A percentile compares a stretch with the other conserved stretches of the same genome.
These are phyloP conservation scores for Penstemon barbatus DNA, from an alignment of 257 asterid genomes.

Conservation along the genomic window DNA sequence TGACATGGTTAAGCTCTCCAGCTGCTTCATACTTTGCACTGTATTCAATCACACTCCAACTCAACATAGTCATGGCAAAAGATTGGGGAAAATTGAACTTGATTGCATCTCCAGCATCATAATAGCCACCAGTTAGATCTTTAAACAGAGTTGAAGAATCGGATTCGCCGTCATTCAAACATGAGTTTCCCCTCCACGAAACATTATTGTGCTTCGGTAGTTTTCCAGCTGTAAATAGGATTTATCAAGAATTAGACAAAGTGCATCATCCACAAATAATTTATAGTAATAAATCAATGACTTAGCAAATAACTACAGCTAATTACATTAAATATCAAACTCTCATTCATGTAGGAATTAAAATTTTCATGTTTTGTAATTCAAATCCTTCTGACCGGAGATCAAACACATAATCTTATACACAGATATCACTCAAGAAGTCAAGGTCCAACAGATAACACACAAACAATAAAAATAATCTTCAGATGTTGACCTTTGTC, in stretches of 20 bases:
- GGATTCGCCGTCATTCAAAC: constrained; percentile 69
- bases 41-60: constrained; percentile 98
- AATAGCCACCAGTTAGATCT: constrained; percentile 82
- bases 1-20: constrained; percentile 88
- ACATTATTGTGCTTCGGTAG: constrained; percentile 90
- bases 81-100: constrained; percentile 86
- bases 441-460: too few relatives aligned
- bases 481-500: background rate
- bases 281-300: background rate
- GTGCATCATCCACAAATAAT: background rate
- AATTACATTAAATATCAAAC: background rate
- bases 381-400: background rate
- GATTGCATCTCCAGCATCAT: constrained; percentile 97
- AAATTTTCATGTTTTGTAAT: background rate
- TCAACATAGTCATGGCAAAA: constrained; percentile 93
- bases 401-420: background rate
- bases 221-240: constrained; percentile 70
- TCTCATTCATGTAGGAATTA: background rate
- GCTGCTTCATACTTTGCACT: constrained; percentile 85
- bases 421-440: too few relatives aligned
- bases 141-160: constrained; percentile 50
- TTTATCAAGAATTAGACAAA: constrained; percentile 25
- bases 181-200: constrained; percentile 94
- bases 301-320: background rate
- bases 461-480: background rate